Conservation (phyloP, 2,329 filamentous ascomycete species). For the Penicillium thymicola region DNA sequence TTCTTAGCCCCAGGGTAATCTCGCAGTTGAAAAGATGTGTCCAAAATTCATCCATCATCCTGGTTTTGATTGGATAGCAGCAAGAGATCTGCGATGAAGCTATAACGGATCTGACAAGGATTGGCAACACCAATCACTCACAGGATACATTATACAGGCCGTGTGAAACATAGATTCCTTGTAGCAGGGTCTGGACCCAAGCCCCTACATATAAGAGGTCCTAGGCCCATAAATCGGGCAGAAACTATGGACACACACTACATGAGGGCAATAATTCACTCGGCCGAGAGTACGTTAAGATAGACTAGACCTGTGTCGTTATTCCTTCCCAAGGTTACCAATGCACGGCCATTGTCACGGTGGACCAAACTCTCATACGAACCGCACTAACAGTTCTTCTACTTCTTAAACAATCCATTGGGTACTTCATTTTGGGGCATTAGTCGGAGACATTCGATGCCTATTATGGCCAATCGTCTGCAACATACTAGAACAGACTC, state of each 20-base stretch:
- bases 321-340: not conserved
- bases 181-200: too few relatives aligned
- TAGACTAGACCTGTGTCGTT: not conserved
- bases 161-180: too few relatives aligned
- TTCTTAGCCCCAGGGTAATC: not conserved
- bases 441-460: not conserved
- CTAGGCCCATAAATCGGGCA: not conserved
- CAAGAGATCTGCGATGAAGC: not conserved
- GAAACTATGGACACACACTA: not conserved
- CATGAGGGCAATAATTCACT: not conserved
- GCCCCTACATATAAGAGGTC: too few relatives aligned
- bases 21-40: constrained; percentile 3
- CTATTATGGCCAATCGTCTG: not conserved
- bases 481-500: not conserved
- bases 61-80: not conserved
- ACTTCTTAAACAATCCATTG: not conserved
- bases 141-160: too few relatives aligned
- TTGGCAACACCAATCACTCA: not conserved
- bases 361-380: not conserved
- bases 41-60: not conserved
- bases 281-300: not conserved
- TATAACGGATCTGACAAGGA: not conserved
- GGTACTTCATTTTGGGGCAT: not conserved
- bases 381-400: not conserved
- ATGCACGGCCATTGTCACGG: not conserved